Percentiles rank a stretch among this genome's conserved stretches.
Conservation (phyloP, 176 grass and related monocot species). For the Dactylis glomerata region DNA sequence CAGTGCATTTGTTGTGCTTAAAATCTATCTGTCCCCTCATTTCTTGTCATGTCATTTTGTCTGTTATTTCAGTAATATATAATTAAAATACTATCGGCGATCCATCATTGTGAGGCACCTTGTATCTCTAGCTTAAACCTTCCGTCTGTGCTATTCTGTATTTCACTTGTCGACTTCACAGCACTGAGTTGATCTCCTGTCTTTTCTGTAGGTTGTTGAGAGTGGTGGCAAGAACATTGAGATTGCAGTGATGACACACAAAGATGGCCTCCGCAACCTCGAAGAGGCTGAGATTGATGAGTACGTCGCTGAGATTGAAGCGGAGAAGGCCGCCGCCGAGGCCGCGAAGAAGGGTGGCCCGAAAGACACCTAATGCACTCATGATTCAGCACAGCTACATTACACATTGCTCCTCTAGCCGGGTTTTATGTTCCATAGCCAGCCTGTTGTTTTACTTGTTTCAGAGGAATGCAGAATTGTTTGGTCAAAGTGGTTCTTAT, state of each 20-base stretch:
- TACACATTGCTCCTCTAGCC: background rate
- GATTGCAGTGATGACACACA: conserved; percentile 73
- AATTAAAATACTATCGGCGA: background rate
- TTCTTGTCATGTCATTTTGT: background rate
- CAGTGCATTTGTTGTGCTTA: background rate
- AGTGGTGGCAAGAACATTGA: conserved; percentile 92
- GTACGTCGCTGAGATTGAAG: conserved; percentile 84
- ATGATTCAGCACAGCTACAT: background rate
- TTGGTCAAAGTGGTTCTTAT: background rate
- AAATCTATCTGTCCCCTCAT: background rate
- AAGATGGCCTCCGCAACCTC: conserved; percentile 57
- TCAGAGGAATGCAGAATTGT: background rate
- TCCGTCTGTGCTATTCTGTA: background rate
- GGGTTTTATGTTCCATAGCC: background rate
- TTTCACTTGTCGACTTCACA: background rate
- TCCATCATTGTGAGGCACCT: background rate
- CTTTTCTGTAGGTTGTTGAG: conserved; percentile 63
- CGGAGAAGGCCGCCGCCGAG: conserved; percentile 84
- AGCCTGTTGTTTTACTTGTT: conserved; percentile 4
- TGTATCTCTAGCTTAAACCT: background rate
- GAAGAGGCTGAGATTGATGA: conserved; percentile 88
- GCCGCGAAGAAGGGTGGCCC: conserved; percentile 80
- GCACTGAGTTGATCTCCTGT: background rate
- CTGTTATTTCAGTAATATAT: background rate
- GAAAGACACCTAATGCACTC: conserved; percentile 30